Evolutionary conservation across 2,329 filamentous ascomycete species (phyloP).

Genomic region (Colletotrichum lentis): DNA sequence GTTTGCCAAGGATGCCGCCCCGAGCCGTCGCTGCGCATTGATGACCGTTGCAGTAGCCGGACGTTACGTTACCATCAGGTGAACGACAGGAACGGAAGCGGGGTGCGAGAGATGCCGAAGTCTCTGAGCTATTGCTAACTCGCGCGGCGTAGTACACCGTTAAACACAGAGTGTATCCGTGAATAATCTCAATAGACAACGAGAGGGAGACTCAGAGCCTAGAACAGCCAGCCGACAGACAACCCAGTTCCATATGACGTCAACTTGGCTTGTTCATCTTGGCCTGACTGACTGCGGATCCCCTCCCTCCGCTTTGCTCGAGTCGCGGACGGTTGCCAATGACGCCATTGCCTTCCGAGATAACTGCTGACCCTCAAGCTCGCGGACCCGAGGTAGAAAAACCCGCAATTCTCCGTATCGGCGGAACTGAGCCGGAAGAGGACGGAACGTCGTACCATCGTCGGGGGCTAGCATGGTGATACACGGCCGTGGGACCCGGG

Average conservation of each 20-base stretch:
- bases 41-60: constrained; percentile 8
- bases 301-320: constrained; percentile 19
- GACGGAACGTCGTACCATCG: constrained; percentile 5
- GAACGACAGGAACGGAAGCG: neutral
- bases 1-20: constrained; percentile 1
- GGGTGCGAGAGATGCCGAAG: neutral
- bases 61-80: neutral
- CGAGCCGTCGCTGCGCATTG: constrained; percentile 9
- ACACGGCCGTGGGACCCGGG: constrained; percentile 29
- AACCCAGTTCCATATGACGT: constrained; percentile 9
- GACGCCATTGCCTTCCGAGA: constrained; percentile 21
- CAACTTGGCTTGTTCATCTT: constrained; percentile 2
- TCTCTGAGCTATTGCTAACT: neutral
- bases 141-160: neutral
- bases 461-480: constrained; percentile 30
- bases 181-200: neutral
- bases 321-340: constrained; percentile 23
- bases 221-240: neutral
- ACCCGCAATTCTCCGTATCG: constrained; percentile 18
- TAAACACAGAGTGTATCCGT: neutral
- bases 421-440: constrained; percentile 26
- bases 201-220: neutral
- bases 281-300: constrained; percentile 7
- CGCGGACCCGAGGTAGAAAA: constrained; percentile 15
- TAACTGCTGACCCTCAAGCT: constrained; percentile 19